Percentiles rank a stretch among this genome's conserved stretches.
Evolutionary conservation across 129 eudicot genomes (phyloP).

Genomic region (Flaveria trinervia): DNA sequence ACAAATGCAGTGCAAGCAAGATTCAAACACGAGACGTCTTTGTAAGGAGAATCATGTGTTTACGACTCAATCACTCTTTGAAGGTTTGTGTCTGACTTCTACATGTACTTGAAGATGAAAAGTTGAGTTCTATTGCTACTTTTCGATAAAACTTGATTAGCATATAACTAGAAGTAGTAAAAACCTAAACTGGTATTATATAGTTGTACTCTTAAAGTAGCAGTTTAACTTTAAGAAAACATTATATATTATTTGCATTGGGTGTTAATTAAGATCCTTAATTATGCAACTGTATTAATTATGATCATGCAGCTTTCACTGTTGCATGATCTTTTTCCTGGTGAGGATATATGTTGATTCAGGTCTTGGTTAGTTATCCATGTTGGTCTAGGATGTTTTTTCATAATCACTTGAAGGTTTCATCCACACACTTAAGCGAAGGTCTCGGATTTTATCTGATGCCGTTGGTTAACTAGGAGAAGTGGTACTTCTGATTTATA

Average conservation of each 20-base stretch:
- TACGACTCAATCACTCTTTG: no score
- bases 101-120: slow-evolving; percentile 20
- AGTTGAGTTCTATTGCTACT: slow-evolving; percentile 1
- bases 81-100: not conserved
- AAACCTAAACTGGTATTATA: slow-evolving; percentile 4
- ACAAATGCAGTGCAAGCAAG: no score
- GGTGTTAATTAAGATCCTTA: slow-evolving; percentile 22
- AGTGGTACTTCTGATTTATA: not conserved
- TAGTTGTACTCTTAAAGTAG: slow-evolving; percentile 12
- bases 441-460: no score
- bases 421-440: no score
- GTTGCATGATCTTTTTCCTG: not conserved
- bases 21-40: no score
- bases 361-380: slow-evolving; percentile 5
- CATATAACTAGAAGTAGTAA: not conserved
- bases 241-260: not conserved
- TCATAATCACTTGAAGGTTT: no score
- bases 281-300: not conserved
- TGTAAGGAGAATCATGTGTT: no score
- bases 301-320: slow-evolving; percentile 11
- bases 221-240: not conserved
- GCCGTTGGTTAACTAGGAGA: no score
- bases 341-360: slow-evolving; percentile 8
- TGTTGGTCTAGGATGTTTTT: not conserved
- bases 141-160: not conserved